These are phyloP conservation scores for Ganoderma leucocontextum DNA, from an alignment of 1,284 basidiomycete species.

Conservation along the genomic window DNA sequence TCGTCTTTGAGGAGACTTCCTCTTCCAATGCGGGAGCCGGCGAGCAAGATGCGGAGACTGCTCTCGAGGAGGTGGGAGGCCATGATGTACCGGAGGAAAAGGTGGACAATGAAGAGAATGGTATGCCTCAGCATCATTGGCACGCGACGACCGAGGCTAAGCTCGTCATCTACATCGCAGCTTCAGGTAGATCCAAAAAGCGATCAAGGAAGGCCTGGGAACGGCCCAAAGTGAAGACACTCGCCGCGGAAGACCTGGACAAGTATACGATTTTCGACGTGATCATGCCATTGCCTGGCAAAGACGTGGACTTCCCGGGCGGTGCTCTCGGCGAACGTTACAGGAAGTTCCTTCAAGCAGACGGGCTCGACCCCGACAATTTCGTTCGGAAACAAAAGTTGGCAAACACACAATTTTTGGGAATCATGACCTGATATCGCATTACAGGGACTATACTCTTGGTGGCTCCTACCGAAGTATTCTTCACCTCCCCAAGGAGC, in stretches of 20 bases:
- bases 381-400: conserved; percentile 91
- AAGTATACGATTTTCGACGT: conserved; percentile 93
- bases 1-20: conserved; percentile 71
- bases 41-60: conserved; percentile 49
- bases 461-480: conserved; percentile 95
- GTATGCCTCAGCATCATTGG: conserved; percentile 42
- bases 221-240: conserved; percentile 74
- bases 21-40: conserved; percentile 44
- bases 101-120: conserved; percentile 48
- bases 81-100: conserved; percentile 50
- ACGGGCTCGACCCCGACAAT: conserved; percentile 89
- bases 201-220: conserved; percentile 62
- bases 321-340: conserved; percentile 87
- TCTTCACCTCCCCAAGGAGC: conserved; percentile 82
- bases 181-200: conserved; percentile 38
- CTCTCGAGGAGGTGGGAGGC: conserved; percentile 47
- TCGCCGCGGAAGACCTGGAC: conserved; percentile 79
- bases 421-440: background rate
- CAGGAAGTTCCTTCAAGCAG: conserved; percentile 78
- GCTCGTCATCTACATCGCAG: conserved; percentile 13
- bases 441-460: conserved; percentile 85
- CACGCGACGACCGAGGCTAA: conserved; percentile 17
- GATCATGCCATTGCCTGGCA: conserved; percentile 94
- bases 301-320: conserved; percentile 89
- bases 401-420: conserved; percentile 35